Conservation (phyloP, 1,139 yeast genomes). For the Scheffersomyces cryptocercus region DNA sequence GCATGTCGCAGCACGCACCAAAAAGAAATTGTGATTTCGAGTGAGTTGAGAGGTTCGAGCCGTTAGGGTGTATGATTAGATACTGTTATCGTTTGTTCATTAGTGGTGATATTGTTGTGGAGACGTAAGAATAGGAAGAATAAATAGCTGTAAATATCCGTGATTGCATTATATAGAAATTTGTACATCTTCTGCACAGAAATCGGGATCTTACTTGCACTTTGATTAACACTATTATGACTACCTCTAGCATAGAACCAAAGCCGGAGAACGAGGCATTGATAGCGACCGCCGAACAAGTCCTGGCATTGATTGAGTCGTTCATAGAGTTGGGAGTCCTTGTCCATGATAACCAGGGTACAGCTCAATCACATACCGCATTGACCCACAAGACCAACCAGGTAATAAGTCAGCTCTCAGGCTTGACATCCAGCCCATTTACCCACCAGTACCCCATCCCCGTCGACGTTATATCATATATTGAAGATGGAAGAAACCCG, state of each 20-base stretch:
- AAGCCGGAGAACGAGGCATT: conserved; percentile 43
- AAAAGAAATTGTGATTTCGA: no score
- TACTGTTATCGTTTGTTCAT: no score
- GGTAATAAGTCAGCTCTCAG: conserved; percentile 38
- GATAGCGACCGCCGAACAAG: conserved; percentile 54
- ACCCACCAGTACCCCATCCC: conserved; percentile 57
- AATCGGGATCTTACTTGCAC: no score
- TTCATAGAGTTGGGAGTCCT: conserved; percentile 86
- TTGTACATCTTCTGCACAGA: no score
- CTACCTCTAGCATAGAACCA: conserved; percentile 33
- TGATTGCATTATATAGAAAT: no score
- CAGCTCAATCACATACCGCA: conserved; percentile 52
- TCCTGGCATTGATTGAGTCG: conserved; percentile 76
- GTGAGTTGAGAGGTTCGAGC: no score
- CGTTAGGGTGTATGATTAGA: no score
- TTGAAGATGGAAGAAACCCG: conserved; percentile 96
- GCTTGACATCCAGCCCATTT: conserved; percentile 33
- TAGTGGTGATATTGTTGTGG: no score
- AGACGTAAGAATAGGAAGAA: no score
- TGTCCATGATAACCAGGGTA: conserved; percentile 91
- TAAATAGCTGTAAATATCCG: no score
- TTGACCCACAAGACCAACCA: conserved; percentile 44
- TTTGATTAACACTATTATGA: conserved; percentile 21
- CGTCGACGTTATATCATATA: conserved; percentile 75
- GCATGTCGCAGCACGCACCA: no score